Evolutionary conservation across 1,284 basidiomycete genomes (phyloP).

Genomic region (Ceratobasidium sp.): DNA sequence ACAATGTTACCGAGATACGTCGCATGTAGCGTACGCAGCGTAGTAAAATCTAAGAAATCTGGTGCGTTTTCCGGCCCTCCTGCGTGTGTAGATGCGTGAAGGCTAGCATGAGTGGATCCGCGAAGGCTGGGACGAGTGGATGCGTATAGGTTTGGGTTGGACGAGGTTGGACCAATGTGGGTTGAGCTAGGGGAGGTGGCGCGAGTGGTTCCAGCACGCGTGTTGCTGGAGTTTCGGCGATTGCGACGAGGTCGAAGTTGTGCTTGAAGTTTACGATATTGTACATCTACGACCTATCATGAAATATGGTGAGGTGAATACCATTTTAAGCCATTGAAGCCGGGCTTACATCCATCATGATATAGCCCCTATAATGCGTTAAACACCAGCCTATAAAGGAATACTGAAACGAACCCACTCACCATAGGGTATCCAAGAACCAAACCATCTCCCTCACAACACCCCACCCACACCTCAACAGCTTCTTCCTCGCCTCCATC

Average conservation of each 20-base stretch:
- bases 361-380: conserved; percentile 65
- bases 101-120: conserved; percentile 14
- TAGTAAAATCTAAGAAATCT: conserved; percentile 80
- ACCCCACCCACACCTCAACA: conserved; percentile 86
- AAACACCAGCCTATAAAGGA: too few relatives aligned
- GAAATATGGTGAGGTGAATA: neutral
- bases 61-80: conserved; percentile 2
- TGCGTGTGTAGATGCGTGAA: conserved; percentile 5
- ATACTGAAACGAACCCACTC: neutral
- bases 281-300: conserved; percentile 76
- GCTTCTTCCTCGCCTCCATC: conserved; percentile 63
- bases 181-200: conserved; percentile 40
- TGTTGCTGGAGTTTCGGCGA: conserved; percentile 46
- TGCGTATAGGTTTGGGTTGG: conserved; percentile 24
- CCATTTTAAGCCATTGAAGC: neutral
- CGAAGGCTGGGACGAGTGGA: conserved; percentile 7
- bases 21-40: conserved; percentile 81
- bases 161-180: conserved; percentile 19
- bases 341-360: conserved; percentile 78
- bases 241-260: conserved; percentile 62
- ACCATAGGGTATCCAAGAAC: conserved; percentile 84
- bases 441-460: conserved; percentile 88
- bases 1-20: conserved; percentile 84
- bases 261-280: conserved; percentile 77
- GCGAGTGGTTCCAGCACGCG: conserved; percentile 48